These are phyloP conservation scores for Zasmidium cellare DNA, from an alignment of 2,329 filamentous ascomycete species.

Conservation along the genomic window DNA sequence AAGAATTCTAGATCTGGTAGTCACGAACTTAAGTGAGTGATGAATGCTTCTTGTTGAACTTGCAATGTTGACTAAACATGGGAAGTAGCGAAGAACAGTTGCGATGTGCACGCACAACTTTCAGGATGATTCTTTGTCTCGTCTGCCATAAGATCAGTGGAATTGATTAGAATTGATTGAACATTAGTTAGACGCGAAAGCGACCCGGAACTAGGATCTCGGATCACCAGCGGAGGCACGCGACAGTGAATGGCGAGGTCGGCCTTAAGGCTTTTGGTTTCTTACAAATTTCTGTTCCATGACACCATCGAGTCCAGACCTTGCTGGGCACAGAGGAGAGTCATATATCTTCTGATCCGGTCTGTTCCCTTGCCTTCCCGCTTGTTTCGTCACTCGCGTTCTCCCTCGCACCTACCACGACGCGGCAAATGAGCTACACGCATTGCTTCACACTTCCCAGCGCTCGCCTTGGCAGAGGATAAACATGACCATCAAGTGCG, in stretches of 20 bases:
- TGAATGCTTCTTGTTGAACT: too few species aligned
- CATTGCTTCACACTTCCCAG: constrained; percentile 15
- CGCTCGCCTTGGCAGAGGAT: constrained; percentile 18
- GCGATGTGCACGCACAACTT: too few species aligned
- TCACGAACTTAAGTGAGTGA: too few species aligned
- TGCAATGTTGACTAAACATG: too few species aligned
- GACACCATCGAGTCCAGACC: neutral
- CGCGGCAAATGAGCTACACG: constrained; percentile 6
- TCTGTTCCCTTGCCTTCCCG: neutral
- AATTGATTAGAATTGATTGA: neutral
- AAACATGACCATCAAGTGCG: constrained; percentile 34
- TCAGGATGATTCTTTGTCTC: too few species aligned
- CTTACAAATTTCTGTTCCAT: neutral
- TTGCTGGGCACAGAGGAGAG: neutral
- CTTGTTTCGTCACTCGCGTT: neutral
- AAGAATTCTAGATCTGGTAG: too few species aligned
- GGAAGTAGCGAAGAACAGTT: too few species aligned
- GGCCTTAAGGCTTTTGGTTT: neutral
- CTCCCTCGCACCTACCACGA: neutral
- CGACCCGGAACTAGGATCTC: neutral
- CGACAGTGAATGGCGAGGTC: neutral
- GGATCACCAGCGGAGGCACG: neutral
- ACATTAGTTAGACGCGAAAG: neutral
- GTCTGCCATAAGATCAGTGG: too few species aligned
- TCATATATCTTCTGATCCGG: neutral